Base-by-base conservation (phyloP, 345 rosid genomes). In the Kernera saxatilis region DNA sequence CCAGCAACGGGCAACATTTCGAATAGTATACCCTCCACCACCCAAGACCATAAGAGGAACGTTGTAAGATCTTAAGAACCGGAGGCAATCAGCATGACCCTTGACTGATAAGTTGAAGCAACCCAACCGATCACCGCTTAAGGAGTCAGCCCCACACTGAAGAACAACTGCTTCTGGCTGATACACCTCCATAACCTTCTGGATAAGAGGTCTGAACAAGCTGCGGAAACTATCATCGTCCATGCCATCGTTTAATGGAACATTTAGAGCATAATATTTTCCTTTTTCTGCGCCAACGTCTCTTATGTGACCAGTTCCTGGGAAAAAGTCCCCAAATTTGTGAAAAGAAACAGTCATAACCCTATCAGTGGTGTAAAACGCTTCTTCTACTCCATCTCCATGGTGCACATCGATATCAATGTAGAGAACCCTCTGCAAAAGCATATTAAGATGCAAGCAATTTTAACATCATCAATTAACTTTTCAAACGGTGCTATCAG, bases 1-100 rank as follows among this genome's bases (percentile, higher is more conserved):
- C 98, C 99, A 94, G 77, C 99, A 94, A 50, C 98, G 98, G 27
- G 99, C 96, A 53, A 94, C 99, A 80, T 94, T 94, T 62, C 99
- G 81, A 65, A 94, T 91, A 15, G 99, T 94, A 77, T 94, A 94
- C 25, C 99, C 99, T 63, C 99, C 99, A 45, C 99, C 99, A 74
- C 99, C 99, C 83, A 94, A 80, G 18, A 91, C 91, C 99, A 94
- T 91, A 75, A 94, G 62, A 75, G 99, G 98, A 58, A 94, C 87
- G 27, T 94, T 91, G 54, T 74, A 91, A 72, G 99, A 94, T 77
- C 99, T 86, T 59, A 94, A 84, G 67, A 88, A 94, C 61, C 82
- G 88, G 49, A 94, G 98, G 64, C 98, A 94, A 72, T 91, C 97
- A 17, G 99, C 99, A 78, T 94, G 99, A 8, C 99, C 99, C 82